phyloP scores from a whole-genome alignment of 1,284 basidiomycete genomes.

The Wallemia mellicola region DNA sequence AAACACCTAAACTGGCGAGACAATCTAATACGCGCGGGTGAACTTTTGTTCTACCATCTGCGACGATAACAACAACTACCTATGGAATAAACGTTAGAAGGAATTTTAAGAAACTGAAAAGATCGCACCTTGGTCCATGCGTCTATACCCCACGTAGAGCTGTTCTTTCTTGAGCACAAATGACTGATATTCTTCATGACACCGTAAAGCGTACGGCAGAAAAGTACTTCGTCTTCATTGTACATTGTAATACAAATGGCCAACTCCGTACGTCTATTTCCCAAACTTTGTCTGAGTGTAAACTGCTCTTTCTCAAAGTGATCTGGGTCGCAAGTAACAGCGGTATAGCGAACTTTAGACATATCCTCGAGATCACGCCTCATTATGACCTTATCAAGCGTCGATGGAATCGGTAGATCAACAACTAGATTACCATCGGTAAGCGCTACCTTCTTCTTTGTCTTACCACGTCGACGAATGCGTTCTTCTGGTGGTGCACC shows the following conservation, averaged over 20 bases:
- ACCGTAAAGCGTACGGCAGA: conserved; percentile 79
- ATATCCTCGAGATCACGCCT: conserved; percentile 55
- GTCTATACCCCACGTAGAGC: conserved; percentile 79
- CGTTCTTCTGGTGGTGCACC: conserved; percentile 57
- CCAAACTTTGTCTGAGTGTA: conserved; percentile 55
- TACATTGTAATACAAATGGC: conserved; percentile 1
- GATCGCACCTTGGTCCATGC: conserved; percentile 98
- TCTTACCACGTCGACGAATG: conserved; percentile 37
- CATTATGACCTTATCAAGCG: conserved; percentile 38
- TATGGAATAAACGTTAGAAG: too few relatives aligned
- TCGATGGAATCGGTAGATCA: conserved; percentile 52
- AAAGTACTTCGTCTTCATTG: conserved; percentile 77
- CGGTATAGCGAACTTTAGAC: conserved; percentile 42
- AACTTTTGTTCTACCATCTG: conserved; percentile 71
- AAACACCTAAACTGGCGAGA: conserved; percentile 38
- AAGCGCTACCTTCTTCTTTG: conserved; percentile 35
- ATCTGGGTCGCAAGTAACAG: conserved; percentile 76
- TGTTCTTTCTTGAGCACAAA: conserved; percentile 72
- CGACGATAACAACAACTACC: conserved; percentile 83
- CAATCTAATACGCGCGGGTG: conserved; percentile 84
- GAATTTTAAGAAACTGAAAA: too few relatives aligned
- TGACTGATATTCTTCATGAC: conserved; percentile 42
- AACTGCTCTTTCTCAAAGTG: conserved; percentile 59
- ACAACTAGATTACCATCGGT: conserved; percentile 60
- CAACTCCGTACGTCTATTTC: conserved; percentile 44